Evolutionary conservation across 2,329 filamentous ascomycete genomes (phyloP).

Genomic region (Zymoseptoria brevis): DNA sequence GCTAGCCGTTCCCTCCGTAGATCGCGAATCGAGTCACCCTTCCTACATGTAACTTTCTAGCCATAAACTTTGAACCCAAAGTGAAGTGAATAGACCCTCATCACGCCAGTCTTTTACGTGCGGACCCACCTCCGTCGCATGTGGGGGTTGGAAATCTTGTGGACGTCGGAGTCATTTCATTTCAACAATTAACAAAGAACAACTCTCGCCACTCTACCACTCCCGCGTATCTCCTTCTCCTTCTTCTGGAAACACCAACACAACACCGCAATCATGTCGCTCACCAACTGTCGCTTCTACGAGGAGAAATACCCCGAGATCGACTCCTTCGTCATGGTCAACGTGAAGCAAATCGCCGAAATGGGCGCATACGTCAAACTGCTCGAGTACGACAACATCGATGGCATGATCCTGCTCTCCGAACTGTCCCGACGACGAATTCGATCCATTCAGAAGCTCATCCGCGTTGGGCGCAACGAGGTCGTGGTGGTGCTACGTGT

Average conservation of each 20-base stretch:
- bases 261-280: slow-evolving; percentile 65
- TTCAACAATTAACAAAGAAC: not conserved
- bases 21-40: too few species aligned
- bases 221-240: not conserved
- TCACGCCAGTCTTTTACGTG: too few species aligned
- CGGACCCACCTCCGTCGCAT: not conserved
- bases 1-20: too few species aligned
- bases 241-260: not conserved
- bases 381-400: slow-evolving; percentile 99
- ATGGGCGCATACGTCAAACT: slow-evolving; percentile 99
- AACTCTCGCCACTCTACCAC: not conserved
- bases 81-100: not conserved
- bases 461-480: slow-evolving; percentile 94
- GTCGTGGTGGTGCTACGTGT: slow-evolving; percentile 97
- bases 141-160: not conserved
- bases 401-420: slow-evolving; percentile 98
- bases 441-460: slow-evolving; percentile 96
- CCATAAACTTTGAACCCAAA: too few species aligned
- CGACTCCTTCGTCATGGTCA: slow-evolving; percentile 99
- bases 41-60: too few species aligned
- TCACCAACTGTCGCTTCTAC: slow-evolving; percentile 95
- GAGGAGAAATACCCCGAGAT: slow-evolving; percentile 98
- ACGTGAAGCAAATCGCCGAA: slow-evolving; percentile 99
- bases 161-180: not conserved
- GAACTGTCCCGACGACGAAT: slow-evolving; percentile 98